Base-by-base conservation (phyloP, 345 rosid genomes). In the Aethionema arabicum region DNA sequence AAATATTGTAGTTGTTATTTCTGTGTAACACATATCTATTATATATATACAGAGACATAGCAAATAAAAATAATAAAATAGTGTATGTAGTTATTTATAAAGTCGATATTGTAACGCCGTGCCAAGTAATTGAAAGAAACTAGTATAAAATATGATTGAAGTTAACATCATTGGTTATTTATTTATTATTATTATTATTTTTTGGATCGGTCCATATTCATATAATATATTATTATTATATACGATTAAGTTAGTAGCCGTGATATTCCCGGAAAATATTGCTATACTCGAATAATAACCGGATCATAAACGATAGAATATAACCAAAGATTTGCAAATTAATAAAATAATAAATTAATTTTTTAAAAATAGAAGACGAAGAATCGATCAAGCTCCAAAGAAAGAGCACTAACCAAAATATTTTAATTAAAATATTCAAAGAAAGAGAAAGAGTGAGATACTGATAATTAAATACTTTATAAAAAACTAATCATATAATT, bases 201-300 rank as follows among this genome's bases (percentile, higher is more conserved):
- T 60, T 53, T 46, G 39, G 32, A 52, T 68, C 38, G 13, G 32
- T 51, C 29, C 32, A 47, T 45, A 61, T 10, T 58, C 6, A 5
- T 35, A 35, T 5, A 11, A 29, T 36, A 61, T 62, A 50, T 21
- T 21, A 61, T 10, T 35, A 35, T 5, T 21, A 29, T 36, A 61
- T 62, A 50, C 49, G 53, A 52, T 42, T 56, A 50, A 63, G 39
- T 49, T 56, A 42, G 8, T n/a, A 50, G 27, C 40, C 65, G 30
- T 70, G 69, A 63, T 63, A 70, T 70, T 70, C 69, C 63, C 47
- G 48, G 54, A 50, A 63, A 70, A 36, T 63, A 41, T 63, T 8
- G 69, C 74, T 57, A 63, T 57, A 50, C 49, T 42, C 74, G 74
- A 70, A 70, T 70, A 59, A 7, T 63, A 57, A 70, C 48, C 65